These are phyloP conservation scores for Chrysoporthe deuterocubensis DNA, from an alignment of 2,329 filamentous ascomycete genomes.

Conservation along the genomic window DNA sequence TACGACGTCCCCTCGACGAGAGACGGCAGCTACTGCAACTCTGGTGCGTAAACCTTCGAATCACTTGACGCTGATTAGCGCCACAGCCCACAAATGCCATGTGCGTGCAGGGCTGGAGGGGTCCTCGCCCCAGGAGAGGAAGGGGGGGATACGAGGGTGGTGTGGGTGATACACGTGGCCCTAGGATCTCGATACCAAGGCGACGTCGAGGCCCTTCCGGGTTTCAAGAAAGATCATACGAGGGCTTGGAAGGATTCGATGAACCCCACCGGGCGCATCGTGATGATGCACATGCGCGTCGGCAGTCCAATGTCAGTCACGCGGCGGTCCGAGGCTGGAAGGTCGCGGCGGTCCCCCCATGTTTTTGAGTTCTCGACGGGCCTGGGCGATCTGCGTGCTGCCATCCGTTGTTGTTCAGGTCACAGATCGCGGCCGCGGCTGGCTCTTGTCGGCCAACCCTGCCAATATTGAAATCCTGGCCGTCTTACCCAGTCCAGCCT, in stretches of 20 bases:
- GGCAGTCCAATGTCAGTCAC: neutral
- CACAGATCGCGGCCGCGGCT: neutral
- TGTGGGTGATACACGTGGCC: slow-evolving; percentile 13
- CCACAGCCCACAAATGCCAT: slow-evolving; percentile 58
- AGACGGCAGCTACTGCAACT: slow-evolving; percentile 7
- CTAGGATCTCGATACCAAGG: neutral
- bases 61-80: slow-evolving; percentile 45
- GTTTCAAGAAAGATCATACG: slow-evolving; percentile 7
- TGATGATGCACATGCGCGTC: neutral
- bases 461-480: too few relatives aligned
- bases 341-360: too few relatives aligned
- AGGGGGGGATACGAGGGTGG: neutral
- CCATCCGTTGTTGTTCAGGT: neutral
- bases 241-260: neutral
- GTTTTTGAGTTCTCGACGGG: too few relatives aligned
- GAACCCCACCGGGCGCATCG: neutral
- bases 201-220: neutral
- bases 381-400: neutral
- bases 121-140: neutral
- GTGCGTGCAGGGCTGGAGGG: slow-evolving; percentile 38
- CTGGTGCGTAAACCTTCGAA: slow-evolving; percentile 8
- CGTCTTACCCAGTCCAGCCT: too few relatives aligned
- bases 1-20: neutral
- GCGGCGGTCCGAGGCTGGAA: too few relatives aligned
- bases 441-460: neutral